Conservation (phyloP, 1,284 basidiomycete species). For the Ustilago crameri region DNA sequence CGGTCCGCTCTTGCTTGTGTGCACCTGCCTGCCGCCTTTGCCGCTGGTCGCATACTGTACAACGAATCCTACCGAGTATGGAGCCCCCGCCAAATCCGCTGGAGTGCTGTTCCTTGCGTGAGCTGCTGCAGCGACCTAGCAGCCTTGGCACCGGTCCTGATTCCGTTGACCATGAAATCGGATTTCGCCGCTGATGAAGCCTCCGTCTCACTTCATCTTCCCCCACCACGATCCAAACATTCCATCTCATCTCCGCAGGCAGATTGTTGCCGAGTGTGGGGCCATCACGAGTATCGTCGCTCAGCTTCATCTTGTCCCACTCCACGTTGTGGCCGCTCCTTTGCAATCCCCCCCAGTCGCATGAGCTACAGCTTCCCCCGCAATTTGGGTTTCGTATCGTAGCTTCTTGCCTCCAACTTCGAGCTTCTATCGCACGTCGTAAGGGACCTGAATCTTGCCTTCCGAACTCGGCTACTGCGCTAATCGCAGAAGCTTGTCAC, state of each 20-base stretch:
- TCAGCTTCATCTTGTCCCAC: not conserved
- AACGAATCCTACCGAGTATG: not conserved
- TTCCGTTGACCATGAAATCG: too few species aligned
- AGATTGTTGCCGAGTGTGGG: too few species aligned
- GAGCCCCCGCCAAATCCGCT: conserved; percentile 16
- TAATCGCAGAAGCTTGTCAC: not conserved
- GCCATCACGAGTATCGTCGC: too few species aligned
- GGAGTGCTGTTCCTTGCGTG: not conserved
- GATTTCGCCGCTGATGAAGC: too few species aligned
- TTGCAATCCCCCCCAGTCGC: not conserved
- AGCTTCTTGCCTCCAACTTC: not conserved
- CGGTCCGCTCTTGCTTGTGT: too few species aligned
- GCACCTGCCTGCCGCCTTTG: too few species aligned
- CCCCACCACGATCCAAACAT: too few species aligned
- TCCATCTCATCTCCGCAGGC: too few species aligned
- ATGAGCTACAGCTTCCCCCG: not conserved
- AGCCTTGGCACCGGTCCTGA: too few species aligned
- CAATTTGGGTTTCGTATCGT: not conserved
- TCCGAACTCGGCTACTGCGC: conserved; percentile 1
- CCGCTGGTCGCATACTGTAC: not conserved
- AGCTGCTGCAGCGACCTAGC: not conserved
- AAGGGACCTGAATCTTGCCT: too few species aligned
- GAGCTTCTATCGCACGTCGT: not conserved
- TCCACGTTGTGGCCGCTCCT: not conserved
- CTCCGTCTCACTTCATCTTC: too few species aligned